Base-by-base conservation (phyloP, 176 grass and related monocot species). In the Areca catechu region DNA sequence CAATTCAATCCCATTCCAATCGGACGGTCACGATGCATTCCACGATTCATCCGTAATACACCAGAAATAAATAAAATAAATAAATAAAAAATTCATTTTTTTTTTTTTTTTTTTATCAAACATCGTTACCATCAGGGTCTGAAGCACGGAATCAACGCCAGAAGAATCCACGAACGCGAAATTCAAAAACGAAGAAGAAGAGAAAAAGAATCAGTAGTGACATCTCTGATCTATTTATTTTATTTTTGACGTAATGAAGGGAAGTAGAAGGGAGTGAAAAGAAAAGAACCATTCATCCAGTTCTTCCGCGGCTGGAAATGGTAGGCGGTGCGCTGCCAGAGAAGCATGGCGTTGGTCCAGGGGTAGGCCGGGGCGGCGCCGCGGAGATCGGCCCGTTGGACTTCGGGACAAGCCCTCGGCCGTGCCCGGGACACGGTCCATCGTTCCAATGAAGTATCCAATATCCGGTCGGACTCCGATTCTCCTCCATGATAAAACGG, bases 231-330 rank as follows among this genome's bases (percentile, higher is more conserved):
- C 1, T 43, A 43, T 43, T 12, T 43, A 43, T 43, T 43, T 43
- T 43, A 12, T 12, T 43, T 43, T 43, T 50, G 49, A 23, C 28
- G 21, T 22, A 51, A 66, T 47, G 27, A 66, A 29, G 64, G 49
- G 28, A 54, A 25, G 18, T 15, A 53, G 65, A 60, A 18, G 12
- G 49, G 74, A 55, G 65, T 53, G 74, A 61, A 56, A 15, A 57
- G 49, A 28, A 43, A 43, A 5, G 9, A 43, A 95, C 89, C 89
- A 57, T 95, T 95, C 89, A 95, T 95, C 89, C 89, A 95, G 28
- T 95, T 95, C 69, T 83, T 89, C 16, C 60, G 53, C 16, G 89
- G 85, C 65, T 89, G 89, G 81, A 95, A 89, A 55, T 95, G 89
- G 82, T 77, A 89, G 56, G 60, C 78, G 63, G 89, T 89, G 76